Evolutionary conservation across 164 flowering plant species (phyloP).

Genomic region (Cinnamomum micranthum): DNA sequence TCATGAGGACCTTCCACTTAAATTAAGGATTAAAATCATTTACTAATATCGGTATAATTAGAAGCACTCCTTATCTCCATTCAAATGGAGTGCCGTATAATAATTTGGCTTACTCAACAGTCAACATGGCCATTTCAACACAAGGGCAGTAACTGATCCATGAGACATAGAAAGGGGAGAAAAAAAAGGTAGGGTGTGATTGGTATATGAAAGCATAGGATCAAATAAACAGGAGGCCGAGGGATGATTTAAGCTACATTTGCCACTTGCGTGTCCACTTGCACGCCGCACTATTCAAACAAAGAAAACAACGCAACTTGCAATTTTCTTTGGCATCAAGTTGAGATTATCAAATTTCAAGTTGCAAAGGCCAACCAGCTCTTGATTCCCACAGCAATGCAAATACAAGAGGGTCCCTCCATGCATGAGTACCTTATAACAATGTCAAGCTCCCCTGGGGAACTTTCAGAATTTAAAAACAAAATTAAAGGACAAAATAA

Average conservation of each 20-base stretch:
- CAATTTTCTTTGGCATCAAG: conserved; percentile 15
- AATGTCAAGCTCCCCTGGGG: neutral
- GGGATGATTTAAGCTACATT: conserved; percentile 18
- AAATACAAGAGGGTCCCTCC: conserved; percentile 6
- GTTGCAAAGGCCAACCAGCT: conserved; percentile 16
- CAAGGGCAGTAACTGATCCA: neutral
- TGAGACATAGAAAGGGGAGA: neutral
- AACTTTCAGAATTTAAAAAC: neutral
- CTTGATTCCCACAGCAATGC: conserved; percentile 11
- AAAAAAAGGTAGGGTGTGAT: conserved; percentile 13
- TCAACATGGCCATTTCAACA: neutral
- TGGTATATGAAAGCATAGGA: conserved; percentile 5
- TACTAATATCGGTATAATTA: too few species aligned
- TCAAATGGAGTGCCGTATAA: too few species aligned
- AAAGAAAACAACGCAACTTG: conserved; percentile 21
- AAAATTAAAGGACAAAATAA: too few species aligned
- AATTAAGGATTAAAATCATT: too few species aligned
- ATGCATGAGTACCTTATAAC: neutral
- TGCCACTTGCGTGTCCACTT: conserved; percentile 35
- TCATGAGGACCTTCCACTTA: too few species aligned
- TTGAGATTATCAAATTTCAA: conserved; percentile 15
- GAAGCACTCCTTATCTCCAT: too few species aligned
- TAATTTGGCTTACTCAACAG: too few species aligned
- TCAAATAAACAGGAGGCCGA: conserved; percentile 27
- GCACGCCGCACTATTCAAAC: conserved; percentile 8